These are phyloP conservation scores for Epichloe gansuensis DNA, from an alignment of 2,329 filamentous ascomycete species.

Conservation along the genomic window DNA sequence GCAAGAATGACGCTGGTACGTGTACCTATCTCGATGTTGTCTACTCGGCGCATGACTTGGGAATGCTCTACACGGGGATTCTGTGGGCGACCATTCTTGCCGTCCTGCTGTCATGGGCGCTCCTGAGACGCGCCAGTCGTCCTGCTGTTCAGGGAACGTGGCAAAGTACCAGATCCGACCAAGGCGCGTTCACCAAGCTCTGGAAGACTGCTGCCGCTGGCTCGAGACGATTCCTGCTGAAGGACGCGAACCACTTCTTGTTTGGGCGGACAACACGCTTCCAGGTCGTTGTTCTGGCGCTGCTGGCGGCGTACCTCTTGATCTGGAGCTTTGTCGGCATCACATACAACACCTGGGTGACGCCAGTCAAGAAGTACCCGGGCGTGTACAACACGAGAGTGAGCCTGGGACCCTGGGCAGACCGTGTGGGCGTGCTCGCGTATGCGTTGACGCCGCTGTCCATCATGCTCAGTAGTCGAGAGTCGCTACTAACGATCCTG, in stretches of 20 bases:
- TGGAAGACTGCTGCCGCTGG: conserved; percentile 26
- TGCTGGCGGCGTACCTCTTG: conserved; percentile 49
- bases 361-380: conserved; percentile 47
- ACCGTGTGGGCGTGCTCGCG: conserved; percentile 58
- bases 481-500: conserved; percentile 56
- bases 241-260: conserved; percentile 41
- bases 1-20: conserved; percentile 33
- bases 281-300: conserved; percentile 49
- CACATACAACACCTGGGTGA: conserved; percentile 55
- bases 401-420: conserved; percentile 53
- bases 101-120: conserved; percentile 31
- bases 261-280: conserved; percentile 59
- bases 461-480: conserved; percentile 53
- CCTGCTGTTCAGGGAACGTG: conserved; percentile 9
- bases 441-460: conserved; percentile 64
- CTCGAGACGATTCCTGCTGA: conserved; percentile 41
- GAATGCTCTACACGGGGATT: conserved; percentile 39
- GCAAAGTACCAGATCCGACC: conserved; percentile 8
- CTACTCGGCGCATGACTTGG: conserved; percentile 34
- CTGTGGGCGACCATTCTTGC: conserved; percentile 35
- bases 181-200: conserved; percentile 16
- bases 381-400: conserved; percentile 51
- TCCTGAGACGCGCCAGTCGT: conserved; percentile 14
- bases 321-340: conserved; percentile 61
- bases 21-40: conserved; percentile 40